phyloP scores from a whole-genome alignment of 2,329 filamentous ascomycete species.

The Trichoderma sp. region DNA sequence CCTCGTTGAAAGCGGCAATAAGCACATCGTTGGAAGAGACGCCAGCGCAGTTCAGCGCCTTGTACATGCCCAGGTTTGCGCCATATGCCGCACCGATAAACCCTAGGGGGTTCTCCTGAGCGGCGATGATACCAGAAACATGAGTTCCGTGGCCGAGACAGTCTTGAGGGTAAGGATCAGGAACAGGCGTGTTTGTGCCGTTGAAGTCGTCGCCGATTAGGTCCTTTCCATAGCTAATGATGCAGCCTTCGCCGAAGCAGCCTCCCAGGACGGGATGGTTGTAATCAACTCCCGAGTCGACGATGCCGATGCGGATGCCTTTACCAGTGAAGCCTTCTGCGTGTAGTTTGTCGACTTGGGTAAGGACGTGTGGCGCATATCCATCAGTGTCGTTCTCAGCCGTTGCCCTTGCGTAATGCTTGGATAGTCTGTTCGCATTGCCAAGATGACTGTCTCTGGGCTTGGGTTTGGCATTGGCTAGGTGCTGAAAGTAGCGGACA shows the following conservation, averaged over 20 bases:
- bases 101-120: constrained; percentile 41
- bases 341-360: constrained; percentile 57
- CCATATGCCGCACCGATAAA: constrained; percentile 46
- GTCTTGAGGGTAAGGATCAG: constrained; percentile 43
- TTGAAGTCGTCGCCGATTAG: constrained; percentile 45
- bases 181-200: constrained; percentile 37
- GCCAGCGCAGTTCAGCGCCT: constrained; percentile 42
- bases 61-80: constrained; percentile 45
- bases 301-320: constrained; percentile 56
- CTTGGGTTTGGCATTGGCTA: constrained; percentile 38
- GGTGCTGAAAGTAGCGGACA: constrained; percentile 35
- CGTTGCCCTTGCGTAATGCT: not conserved
- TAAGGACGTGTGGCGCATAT: constrained; percentile 52
- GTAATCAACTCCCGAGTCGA: constrained; percentile 56
- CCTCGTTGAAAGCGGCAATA: constrained; percentile 44
- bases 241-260: constrained; percentile 49
- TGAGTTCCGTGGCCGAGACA: constrained; percentile 50
- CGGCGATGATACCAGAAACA: constrained; percentile 50
- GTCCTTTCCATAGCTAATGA: constrained; percentile 48
- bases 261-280: constrained; percentile 50
- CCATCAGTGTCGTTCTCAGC: not conserved
- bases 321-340: constrained; percentile 52
- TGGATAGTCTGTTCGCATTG: constrained; percentile 5
- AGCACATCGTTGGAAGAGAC: constrained; percentile 42
- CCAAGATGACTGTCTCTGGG: constrained; percentile 44